These are phyloP conservation scores for Musa acuminata DNA, from an alignment of 176 grass and related monocot genomes.

Conservation along the genomic window DNA sequence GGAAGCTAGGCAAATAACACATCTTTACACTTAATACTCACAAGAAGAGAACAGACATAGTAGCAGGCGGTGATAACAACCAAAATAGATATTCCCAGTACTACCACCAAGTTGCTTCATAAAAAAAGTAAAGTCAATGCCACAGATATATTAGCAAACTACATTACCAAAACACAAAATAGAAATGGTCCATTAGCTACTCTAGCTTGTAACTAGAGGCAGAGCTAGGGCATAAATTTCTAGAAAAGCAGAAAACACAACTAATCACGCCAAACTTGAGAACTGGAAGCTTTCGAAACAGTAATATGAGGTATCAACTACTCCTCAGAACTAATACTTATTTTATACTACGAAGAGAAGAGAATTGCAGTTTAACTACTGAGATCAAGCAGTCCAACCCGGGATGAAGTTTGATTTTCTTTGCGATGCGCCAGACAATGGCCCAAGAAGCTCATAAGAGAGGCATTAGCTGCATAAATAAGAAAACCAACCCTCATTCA, in stretches of 20 bases:
- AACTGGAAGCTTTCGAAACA: slow-evolving; percentile 9
- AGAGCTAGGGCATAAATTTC: slow-evolving; percentile 11
- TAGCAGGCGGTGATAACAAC: background rate
- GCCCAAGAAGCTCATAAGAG: background rate
- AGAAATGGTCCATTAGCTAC: slow-evolving; percentile 3
- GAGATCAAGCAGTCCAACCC: slow-evolving; percentile 28
- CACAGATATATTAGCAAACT: slow-evolving; percentile 17
- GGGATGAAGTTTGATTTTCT: slow-evolving; percentile 6
- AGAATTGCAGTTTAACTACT: slow-evolving; percentile 20
- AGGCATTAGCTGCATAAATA: slow-evolving; percentile 8
- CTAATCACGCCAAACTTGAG: slow-evolving; percentile 12
- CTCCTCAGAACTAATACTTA: slow-evolving; percentile 23
- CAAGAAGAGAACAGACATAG: background rate
- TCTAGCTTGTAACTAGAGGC: slow-evolving; percentile 20
- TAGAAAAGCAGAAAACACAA: background rate
- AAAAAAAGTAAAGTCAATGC: background rate
- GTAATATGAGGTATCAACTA: slow-evolving; percentile 12
- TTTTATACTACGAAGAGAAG: slow-evolving; percentile 22
- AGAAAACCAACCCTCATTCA: slow-evolving; percentile 15
- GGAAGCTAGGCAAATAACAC: background rate
- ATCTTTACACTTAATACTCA: slow-evolving; percentile 9
- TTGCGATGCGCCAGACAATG: background rate
- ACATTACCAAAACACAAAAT: slow-evolving; percentile 8
- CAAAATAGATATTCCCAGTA: slow-evolving; percentile 10
- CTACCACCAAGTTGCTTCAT: background rate